phyloP scores from a whole-genome alignment of 1,139 yeast species.

The Saccharomyces hybrid region DNA sequence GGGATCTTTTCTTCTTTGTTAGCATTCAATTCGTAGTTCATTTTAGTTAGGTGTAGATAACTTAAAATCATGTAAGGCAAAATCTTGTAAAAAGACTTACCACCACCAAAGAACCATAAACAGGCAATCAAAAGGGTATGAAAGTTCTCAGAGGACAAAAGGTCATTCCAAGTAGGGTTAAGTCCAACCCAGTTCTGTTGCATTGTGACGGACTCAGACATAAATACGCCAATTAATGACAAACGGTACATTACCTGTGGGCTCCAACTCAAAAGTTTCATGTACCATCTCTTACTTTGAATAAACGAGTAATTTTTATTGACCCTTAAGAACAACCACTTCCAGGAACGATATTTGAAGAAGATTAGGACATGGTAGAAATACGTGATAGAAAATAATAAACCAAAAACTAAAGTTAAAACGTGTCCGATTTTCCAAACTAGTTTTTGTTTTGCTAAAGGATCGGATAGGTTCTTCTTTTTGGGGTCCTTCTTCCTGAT shows the following conservation, averaged over 20 bases:
- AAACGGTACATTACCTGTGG: slow-evolving; percentile 44
- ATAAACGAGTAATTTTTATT: slow-evolving; percentile 17
- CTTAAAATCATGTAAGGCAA: slow-evolving; percentile 53
- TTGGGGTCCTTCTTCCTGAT: slow-evolving; percentile 19
- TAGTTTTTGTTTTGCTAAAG: slow-evolving; percentile 34
- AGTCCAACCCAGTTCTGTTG: slow-evolving; percentile 49
- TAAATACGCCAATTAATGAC: slow-evolving; percentile 47
- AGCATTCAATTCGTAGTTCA: slow-evolving; percentile 29
- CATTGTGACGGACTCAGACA: slow-evolving; percentile 48
- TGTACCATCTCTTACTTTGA: slow-evolving; percentile 31
- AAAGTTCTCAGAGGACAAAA: slow-evolving; percentile 61
- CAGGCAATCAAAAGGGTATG: slow-evolving; percentile 49
- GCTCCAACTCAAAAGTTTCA: slow-evolving; percentile 37
- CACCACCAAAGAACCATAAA: slow-evolving; percentile 56
- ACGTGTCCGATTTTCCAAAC: slow-evolving; percentile 60
- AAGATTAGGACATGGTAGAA: slow-evolving; percentile 24
- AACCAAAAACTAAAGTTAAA: slow-evolving; percentile 43
- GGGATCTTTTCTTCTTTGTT: slow-evolving; percentile 37
- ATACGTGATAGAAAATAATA: slow-evolving; percentile 42
- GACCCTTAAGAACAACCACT: slow-evolving; percentile 24
- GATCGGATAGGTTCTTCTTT: slow-evolving; percentile 15
- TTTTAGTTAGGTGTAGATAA: slow-evolving; percentile 40
- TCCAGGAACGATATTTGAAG: slow-evolving; percentile 30
- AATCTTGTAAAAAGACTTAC: slow-evolving; percentile 53
- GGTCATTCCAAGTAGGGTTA: slow-evolving; percentile 49